These are phyloP conservation scores for Sutorius eximius DNA, from an alignment of 1,284 basidiomycete species.

Conservation along the genomic window DNA sequence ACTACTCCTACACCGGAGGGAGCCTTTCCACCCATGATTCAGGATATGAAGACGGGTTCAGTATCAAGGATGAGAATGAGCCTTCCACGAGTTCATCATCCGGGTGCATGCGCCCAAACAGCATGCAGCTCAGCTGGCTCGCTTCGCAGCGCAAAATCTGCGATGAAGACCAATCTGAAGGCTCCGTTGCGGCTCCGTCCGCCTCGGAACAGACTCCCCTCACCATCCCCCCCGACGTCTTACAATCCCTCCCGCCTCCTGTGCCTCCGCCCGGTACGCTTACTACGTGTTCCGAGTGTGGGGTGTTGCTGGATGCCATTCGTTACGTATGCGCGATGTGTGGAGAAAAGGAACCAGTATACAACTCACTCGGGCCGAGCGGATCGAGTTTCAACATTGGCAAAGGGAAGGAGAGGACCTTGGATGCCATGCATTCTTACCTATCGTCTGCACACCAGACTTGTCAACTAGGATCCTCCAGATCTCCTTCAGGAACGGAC, in stretches of 20 bases:
- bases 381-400: constrained; percentile 11
- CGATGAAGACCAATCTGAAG: constrained; percentile 16
- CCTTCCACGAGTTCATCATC: constrained; percentile 23
- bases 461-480: constrained; percentile 37
- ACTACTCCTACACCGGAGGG: constrained; percentile 66
- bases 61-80: constrained; percentile 34
- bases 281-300: constrained; percentile 84
- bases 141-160: constrained; percentile 45
- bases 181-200: constrained; percentile 25
- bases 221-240: constrained; percentile 44
- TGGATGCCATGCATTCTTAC: constrained; percentile 21
- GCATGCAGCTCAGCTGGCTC: constrained; percentile 63
- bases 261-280: constrained; percentile 64
- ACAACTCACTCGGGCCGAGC: constrained; percentile 5
- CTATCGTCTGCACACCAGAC: constrained; percentile 26
- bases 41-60: constrained; percentile 49
- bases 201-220: constrained; percentile 34
- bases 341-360: constrained; percentile 64
- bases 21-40: constrained; percentile 53
- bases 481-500: constrained; percentile 40
- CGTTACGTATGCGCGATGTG: constrained; percentile 87
- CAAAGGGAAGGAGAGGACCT: constrained; percentile 40
- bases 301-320: constrained; percentile 68
- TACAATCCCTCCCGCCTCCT: constrained; percentile 48
- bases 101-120: constrained; percentile 49